These are phyloP conservation scores for Clonostachys chloroleuca DNA, from an alignment of 2,329 filamentous ascomycete genomes.

Conservation along the genomic window DNA sequence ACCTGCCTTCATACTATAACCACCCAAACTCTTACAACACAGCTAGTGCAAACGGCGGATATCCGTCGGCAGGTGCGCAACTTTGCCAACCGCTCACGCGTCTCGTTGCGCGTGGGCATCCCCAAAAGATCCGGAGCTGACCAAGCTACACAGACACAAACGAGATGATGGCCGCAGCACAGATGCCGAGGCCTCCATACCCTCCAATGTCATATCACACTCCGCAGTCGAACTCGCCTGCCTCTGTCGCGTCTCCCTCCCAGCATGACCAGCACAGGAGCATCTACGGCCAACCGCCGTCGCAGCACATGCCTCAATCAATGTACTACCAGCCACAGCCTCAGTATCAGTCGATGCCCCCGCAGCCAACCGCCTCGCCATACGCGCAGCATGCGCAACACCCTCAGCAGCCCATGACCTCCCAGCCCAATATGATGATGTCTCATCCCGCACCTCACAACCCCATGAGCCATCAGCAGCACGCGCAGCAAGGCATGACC, in stretches of 20 bases:
- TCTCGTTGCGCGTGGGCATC: not conserved
- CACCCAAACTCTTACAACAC: slow-evolving; percentile 82
- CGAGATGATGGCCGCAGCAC: slow-evolving; percentile 63
- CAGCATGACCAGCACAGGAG: slow-evolving; percentile 85
- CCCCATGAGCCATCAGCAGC: slow-evolving; percentile 56
- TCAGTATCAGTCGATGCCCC: slow-evolving; percentile 61
- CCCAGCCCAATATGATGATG: slow-evolving; percentile 65
- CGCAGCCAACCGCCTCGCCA: slow-evolving; percentile 55
- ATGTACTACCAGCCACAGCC: slow-evolving; percentile 70
- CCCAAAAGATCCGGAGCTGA: slow-evolving; percentile 9
- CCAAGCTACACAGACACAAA: slow-evolving; percentile 40
- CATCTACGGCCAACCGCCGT: slow-evolving; percentile 76
- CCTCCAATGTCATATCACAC: slow-evolving; percentile 90
- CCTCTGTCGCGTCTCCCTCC: slow-evolving; percentile 85
- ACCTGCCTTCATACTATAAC: slow-evolving; percentile 69
- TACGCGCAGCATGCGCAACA: slow-evolving; percentile 55
- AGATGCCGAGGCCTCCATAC: slow-evolving; percentile 73
- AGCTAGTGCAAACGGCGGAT: slow-evolving; percentile 75
- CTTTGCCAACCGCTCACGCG: not conserved
- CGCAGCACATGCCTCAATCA: slow-evolving; percentile 72
- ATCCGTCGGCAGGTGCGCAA: slow-evolving; percentile 77
- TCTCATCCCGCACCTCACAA: slow-evolving; percentile 53
- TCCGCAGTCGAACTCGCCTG: slow-evolving; percentile 90
- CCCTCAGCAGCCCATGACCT: slow-evolving; percentile 53
- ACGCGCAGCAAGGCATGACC: slow-evolving; percentile 50